Conservation (phyloP, 768 basidiomycete genomes). For the Favolaschia claudopus region DNA sequence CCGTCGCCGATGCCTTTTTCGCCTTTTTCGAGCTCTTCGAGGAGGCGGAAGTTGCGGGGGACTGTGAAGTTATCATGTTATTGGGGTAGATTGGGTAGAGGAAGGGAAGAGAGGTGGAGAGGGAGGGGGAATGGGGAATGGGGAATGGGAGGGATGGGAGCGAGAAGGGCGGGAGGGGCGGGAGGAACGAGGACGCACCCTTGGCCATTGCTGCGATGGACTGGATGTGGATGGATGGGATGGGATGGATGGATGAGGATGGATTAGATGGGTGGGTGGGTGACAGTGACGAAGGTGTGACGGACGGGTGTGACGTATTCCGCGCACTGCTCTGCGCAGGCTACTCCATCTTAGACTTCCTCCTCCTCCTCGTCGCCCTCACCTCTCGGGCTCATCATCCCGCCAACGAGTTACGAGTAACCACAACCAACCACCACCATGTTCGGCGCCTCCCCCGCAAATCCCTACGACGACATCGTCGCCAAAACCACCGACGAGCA, state of each 20-base stretch:
- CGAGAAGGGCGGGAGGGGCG: not conserved
- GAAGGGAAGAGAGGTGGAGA: no score
- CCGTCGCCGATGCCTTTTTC: slow-evolving; percentile 99
- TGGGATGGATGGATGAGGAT: no score
- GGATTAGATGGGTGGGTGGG: slow-evolving; percentile 13
- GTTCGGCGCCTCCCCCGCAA: slow-evolving; percentile 74
- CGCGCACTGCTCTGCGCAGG: slow-evolving; percentile 1
- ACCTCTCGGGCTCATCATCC: no score
- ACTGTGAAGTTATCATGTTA: slow-evolving; percentile 57
- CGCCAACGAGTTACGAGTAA: no score
- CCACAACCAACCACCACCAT: no score
- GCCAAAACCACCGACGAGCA: slow-evolving; percentile 98
- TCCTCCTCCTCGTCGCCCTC: not conserved
- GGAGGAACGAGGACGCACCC: slow-evolving; percentile 44
- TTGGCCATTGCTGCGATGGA: slow-evolving; percentile 50
- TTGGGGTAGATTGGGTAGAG: no score
- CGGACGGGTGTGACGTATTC: not conserved
- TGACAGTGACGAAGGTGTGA: not conserved
- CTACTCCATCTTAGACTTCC: not conserved
- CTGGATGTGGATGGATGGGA: no score
- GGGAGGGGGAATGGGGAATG: no score
- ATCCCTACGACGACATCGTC: slow-evolving; percentile 92
- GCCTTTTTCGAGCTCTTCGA: slow-evolving; percentile 99
- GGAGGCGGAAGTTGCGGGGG: slow-evolving; percentile 93
- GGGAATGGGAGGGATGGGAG: no score